Conservation (phyloP, 495 filamentous ascomycete species). For the Diplogelasinospora grovesii region DNA sequence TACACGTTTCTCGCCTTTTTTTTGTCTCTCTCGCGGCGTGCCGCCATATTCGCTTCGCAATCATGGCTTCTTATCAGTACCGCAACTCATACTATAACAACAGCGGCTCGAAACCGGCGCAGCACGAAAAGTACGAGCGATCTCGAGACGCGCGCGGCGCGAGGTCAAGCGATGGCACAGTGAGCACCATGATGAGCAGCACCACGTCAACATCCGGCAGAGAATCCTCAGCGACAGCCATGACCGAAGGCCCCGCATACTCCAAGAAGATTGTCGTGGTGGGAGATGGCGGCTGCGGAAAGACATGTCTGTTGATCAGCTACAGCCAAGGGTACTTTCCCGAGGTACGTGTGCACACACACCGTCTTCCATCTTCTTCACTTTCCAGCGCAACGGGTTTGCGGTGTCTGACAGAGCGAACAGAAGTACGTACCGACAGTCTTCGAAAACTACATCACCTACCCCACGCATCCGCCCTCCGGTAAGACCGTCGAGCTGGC, state of each 20-base stretch:
- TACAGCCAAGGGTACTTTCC: constrained; percentile 98
- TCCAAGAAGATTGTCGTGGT: constrained; percentile 99
- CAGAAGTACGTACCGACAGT: constrained; percentile 99
- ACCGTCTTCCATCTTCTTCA: neutral
- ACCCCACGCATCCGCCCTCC: constrained; percentile 75
- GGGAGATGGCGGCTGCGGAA: constrained; percentile 95
- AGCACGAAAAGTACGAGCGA: constrained; percentile 23
- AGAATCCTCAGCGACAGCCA: constrained; percentile 72
- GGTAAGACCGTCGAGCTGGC: constrained; percentile 94
- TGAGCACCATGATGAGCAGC: constrained; percentile 65
- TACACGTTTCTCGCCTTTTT: too few relatives aligned
- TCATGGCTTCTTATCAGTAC: constrained; percentile 40
- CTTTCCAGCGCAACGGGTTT: neutral
- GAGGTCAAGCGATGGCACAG: constrained; percentile 62
- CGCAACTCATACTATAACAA: constrained; percentile 40
- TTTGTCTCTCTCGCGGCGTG: too few relatives aligned
- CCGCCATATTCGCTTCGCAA: too few relatives aligned
- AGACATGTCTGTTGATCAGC: constrained; percentile 96
- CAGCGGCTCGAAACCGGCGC: constrained; percentile 30
- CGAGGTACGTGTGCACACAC: constrained; percentile 57
- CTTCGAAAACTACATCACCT: constrained; percentile 99
- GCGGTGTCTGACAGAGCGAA: constrained; percentile 5
- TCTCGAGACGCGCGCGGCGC: constrained; percentile 39
- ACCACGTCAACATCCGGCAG: constrained; percentile 53
- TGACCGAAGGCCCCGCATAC: constrained; percentile 84